Evolutionary conservation across 1,139 yeast species (phyloP).

Genomic region (Magnusiomyces ingens): DNA sequence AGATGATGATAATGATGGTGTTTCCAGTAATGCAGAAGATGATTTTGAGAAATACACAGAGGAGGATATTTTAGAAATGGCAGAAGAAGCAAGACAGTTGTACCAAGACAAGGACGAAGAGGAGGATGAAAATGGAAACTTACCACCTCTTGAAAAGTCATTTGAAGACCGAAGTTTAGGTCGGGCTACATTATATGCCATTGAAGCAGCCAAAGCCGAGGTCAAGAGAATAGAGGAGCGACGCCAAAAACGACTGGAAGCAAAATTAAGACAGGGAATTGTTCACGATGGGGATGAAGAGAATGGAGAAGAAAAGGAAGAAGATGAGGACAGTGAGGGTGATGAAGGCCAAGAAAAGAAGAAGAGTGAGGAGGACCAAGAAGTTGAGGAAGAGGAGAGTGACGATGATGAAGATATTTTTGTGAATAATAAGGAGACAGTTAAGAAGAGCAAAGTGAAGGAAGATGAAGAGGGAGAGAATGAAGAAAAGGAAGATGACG

Average conservation of each 20-base stretch:
- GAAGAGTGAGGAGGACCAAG: constrained; percentile 19
- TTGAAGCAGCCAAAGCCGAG: constrained; percentile 17
- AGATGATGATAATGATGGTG: constrained; percentile 13
- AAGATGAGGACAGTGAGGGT: constrained; percentile 16
- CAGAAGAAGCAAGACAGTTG: constrained; percentile 5
- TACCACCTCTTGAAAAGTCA: not conserved
- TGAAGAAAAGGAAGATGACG: not conserved
- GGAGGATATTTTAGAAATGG: constrained; percentile 6
- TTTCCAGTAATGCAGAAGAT: constrained; percentile 3
- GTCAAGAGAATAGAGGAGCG: constrained; percentile 14
- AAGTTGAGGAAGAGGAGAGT: constrained; percentile 19
- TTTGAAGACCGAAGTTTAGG: not conserved
- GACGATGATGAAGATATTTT: constrained; percentile 7
- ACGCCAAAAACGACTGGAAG: constrained; percentile 14
- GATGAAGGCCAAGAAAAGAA: constrained; percentile 17
- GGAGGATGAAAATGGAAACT: not conserved
- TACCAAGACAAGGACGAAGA: constrained; percentile 6
- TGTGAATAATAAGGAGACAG: constrained; percentile 5
- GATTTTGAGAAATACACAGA: constrained; percentile 7
- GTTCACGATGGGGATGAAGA: constrained; percentile 10
- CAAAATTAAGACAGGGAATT: constrained; percentile 12
- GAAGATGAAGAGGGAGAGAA: not conserved
- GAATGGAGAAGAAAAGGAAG: constrained; percentile 15
- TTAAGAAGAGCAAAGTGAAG: not conserved
- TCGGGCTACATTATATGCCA: constrained; percentile 11